These are phyloP conservation scores for Amesomyces nigricolor DNA, from an alignment of 2,329 filamentous ascomycete genomes.

Conservation along the genomic window DNA sequence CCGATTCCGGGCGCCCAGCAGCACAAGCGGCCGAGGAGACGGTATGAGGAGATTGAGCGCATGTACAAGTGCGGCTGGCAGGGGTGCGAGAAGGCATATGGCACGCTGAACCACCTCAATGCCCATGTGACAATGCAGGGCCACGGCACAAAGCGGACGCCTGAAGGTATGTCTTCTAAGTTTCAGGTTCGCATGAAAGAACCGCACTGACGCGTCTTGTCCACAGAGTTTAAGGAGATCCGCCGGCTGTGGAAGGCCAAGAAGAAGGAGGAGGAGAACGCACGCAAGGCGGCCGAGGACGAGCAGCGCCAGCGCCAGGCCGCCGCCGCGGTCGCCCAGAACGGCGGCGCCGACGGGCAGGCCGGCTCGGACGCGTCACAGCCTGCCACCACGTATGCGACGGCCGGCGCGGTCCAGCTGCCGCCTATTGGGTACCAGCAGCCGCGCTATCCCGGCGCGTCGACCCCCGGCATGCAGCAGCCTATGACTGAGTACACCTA, in stretches of 20 bases:
- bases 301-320: slow-evolving; percentile 69
- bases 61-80: slow-evolving; percentile 99
- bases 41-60: slow-evolving; percentile 97
- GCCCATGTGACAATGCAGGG: slow-evolving; percentile 99
- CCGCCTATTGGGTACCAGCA: slow-evolving; percentile 71
- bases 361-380: slow-evolving; percentile 47
- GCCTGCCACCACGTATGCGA: slow-evolving; percentile 50
- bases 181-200: not conserved
- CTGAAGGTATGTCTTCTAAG: slow-evolving; percentile 69
- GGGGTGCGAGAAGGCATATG: slow-evolving; percentile 96
- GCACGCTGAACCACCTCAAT: slow-evolving; percentile 94
- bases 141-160: slow-evolving; percentile 88
- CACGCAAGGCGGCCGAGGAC: slow-evolving; percentile 67
- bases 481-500: slow-evolving; percentile 52
- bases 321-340: slow-evolving; percentile 47
- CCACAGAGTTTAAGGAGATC: slow-evolving; percentile 94
- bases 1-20: slow-evolving; percentile 95
- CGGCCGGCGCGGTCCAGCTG: slow-evolving; percentile 57
- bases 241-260: slow-evolving; percentile 99
- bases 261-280: slow-evolving; percentile 86
- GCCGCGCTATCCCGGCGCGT: slow-evolving; percentile 60
- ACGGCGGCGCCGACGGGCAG: slow-evolving; percentile 44
- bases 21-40: slow-evolving; percentile 86
- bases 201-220: slow-evolving; percentile 25
- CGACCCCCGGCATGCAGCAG: slow-evolving; percentile 48